Base-by-base conservation (phyloP, 768 basidiomycete species). In the Trametes meyenii region DNA sequence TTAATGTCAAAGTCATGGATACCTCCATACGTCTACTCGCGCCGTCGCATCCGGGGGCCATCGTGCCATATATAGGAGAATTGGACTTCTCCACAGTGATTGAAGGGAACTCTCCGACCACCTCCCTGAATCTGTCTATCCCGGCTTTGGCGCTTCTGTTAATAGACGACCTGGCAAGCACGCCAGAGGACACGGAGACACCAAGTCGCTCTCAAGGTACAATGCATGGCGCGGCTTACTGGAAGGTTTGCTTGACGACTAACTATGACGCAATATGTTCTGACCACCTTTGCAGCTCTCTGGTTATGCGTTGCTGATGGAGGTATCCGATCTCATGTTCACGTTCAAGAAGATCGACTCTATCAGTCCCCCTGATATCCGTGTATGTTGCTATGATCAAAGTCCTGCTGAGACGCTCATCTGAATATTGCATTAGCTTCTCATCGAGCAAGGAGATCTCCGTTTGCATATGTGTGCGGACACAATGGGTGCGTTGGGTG, bases 381-480 rank as follows among this genome's bases (percentile, higher is more conserved):
- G 64, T 48, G 81, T 85, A 72, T 50, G 77, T 74, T 14, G 17
- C 1, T 39, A 17, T 26, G 1, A 36, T 36, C 44, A 6, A 1
- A 43, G 2, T 11, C 36, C 5, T 10, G 2, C 7, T 21, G 5
- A 3, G 17, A 3, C 16, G 11, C 14, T 45, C 14, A 53, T n/a
- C 14, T 17, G 1, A 5, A 2, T n/a, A 11, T 45, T 23, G 4
- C 3, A 29, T 43, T 55, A 92, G 92, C 73, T 90, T 23, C 66
- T 74, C n/a, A 71, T 90, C 24, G 78, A 85, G 53, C 79, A 75
- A 14, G 74, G 85, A 38, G 76, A 74, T 17, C 71, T 93, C 5
- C 79, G 79, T 42, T 65, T 92, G 45, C 87, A 89, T 69, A 77
- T 92, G 24, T 92, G 90, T 69, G 92, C 93, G 12, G 92, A 94